Percentiles rank a stretch among this genome's conserved stretches.
Evolutionary conservation across 768 basidiomycete genomes (phyloP).

Genomic region (Nidularia sp.): DNA sequence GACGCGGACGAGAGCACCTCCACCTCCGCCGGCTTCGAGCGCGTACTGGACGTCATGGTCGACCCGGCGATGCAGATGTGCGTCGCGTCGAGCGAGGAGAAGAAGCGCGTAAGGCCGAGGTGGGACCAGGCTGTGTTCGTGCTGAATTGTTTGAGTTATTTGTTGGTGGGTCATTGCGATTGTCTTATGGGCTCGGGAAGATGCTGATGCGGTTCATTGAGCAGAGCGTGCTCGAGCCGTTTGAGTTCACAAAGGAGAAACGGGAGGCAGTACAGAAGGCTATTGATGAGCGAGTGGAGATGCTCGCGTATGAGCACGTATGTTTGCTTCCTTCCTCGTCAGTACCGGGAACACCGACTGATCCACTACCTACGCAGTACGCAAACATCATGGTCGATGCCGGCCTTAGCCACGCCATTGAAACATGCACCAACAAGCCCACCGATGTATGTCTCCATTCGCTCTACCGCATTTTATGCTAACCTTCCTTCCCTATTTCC

Average conservation of each 20-base stretch:
- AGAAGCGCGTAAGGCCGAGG: constrained; percentile 42
- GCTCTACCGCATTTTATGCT: neutral
- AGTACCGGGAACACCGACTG: neutral
- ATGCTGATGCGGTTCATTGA: neutral
- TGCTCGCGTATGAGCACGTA: constrained; percentile 82
- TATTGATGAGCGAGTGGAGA: constrained; percentile 57
- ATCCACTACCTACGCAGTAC: constrained; percentile 28
- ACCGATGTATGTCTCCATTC: constrained; percentile 28
- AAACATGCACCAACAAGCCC: constrained; percentile 34
- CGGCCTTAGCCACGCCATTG: constrained; percentile 43
- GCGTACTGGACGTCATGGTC: constrained; percentile 78
- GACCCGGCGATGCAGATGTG: constrained; percentile 84
- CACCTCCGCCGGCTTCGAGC: constrained; percentile 48
- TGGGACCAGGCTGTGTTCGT: constrained; percentile 87
- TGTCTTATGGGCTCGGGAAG: neutral
- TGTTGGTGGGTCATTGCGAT: constrained; percentile 51
- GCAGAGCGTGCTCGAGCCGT: constrained; percentile 64
- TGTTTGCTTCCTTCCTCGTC: constrained; percentile 19
- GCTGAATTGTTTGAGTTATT: constrained; percentile 80
- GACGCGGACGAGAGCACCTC: constrained; percentile 24
- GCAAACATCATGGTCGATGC: constrained; percentile 49
- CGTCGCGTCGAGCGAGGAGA: constrained; percentile 60
- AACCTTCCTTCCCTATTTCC: neutral
- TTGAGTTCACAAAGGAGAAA: constrained; percentile 64
- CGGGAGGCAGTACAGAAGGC: constrained; percentile 50